Evolutionary conservation across 2,329 filamentous ascomycete genomes (phyloP).

Genomic region (Fusarium humuli): DNA sequence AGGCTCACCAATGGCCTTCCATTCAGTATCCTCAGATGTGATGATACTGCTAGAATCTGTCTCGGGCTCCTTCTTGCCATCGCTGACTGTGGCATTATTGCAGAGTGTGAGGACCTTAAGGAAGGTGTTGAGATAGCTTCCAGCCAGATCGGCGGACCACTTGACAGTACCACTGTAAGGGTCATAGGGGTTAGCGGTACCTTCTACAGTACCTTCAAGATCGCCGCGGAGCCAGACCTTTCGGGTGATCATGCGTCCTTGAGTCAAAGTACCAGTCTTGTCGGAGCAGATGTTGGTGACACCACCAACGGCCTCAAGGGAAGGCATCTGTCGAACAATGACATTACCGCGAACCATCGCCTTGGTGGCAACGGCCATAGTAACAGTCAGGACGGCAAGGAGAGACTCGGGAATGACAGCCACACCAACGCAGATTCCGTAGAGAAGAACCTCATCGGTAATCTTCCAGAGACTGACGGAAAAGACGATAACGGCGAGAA

Average conservation of each 20-base stretch:
- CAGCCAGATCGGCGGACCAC: slow-evolving; percentile 57
- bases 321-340: slow-evolving; percentile 73
- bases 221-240: slow-evolving; percentile 71
- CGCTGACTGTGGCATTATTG: slow-evolving; percentile 67
- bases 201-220: slow-evolving; percentile 64
- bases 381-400: slow-evolving; percentile 77
- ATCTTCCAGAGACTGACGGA: slow-evolving; percentile 66
- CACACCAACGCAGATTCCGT: slow-evolving; percentile 71
- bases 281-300: slow-evolving; percentile 79
- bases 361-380: slow-evolving; percentile 74
- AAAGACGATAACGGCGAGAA: slow-evolving; percentile 72
- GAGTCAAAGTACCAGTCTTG: slow-evolving; percentile 76
- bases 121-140: slow-evolving; percentile 59
- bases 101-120: slow-evolving; percentile 69
- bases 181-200: slow-evolving; percentile 69
- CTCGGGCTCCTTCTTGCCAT: slow-evolving; percentile 60
- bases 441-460: slow-evolving; percentile 68
- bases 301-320: slow-evolving; percentile 74
- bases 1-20: slow-evolving; percentile 73
- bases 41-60: slow-evolving; percentile 61
- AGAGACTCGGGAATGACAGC: slow-evolving; percentile 75
- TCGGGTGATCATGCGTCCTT: slow-evolving; percentile 74
- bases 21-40: slow-evolving; percentile 59
- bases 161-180: slow-evolving; percentile 66
- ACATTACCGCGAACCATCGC: slow-evolving; percentile 74